Evolutionary conservation across 495 filamentous ascomycete genomes (phyloP), one percentile per base, ranked within the genome.

Genomic region (Monascus purpureus): DNA sequence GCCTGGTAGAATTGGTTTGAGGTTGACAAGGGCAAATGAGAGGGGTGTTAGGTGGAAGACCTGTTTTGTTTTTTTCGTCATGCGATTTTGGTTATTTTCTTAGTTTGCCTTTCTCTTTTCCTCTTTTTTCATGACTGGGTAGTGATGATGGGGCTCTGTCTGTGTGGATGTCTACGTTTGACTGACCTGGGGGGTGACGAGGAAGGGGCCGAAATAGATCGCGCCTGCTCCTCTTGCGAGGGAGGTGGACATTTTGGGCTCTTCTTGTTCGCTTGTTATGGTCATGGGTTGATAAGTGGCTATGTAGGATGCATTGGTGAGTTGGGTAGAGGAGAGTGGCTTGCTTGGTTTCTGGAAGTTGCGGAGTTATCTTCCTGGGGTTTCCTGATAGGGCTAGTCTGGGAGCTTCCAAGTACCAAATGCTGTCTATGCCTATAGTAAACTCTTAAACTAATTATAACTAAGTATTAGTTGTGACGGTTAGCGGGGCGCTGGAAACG

Each of bases 1-100:
- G 28, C 90, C 90, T 0, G 90, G 86, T 1, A 96, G 71, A 12
- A 97, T 72, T 8, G 90, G 90, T 55, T 93, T 94, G 45, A 95
- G 72, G 64, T 95, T 95, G 14, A 94, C 85, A 31, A 94, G 70
- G 37, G 80, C 80, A 64, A 82, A 90, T 50, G 75, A 75, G 45
- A 75, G 66, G 8, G 77, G 63, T 8, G 87, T 93, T 41, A 55
- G 61, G 59, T 90, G 68, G 69, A 97, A 97, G 63, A 93, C 80
- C 80, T 73, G 28, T 19, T 17, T 22, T 22, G 16, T 29, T 13
- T 6, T 18, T 8, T 15, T 25, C 16, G 24, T 25, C 17, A 17
- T 35, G 32, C 8, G 27, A 13, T 25, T 18, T 28, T 12, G 29
- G 17, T 29, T 30, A 22, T 25, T 29, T 33, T 40, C 9, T 14